Conservation (phyloP, 1,284 basidiomycete species). For the Tilletia indica region DNA sequence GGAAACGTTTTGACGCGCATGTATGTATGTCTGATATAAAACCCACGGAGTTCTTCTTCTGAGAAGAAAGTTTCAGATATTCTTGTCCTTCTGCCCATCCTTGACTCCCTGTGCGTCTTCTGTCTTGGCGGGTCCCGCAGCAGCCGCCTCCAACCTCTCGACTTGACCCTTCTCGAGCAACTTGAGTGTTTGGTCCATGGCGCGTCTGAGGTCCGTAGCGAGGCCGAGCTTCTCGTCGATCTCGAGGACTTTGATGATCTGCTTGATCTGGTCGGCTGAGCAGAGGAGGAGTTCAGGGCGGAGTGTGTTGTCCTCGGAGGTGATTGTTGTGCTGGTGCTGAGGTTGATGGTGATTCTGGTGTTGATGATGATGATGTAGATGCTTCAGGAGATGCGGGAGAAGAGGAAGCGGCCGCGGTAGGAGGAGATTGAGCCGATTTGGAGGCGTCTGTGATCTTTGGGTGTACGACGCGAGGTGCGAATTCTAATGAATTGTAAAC, state of each 20-base stretch:
- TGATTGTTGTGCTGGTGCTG: background rate
- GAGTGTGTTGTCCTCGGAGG: background rate
- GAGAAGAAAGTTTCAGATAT: too few relatives aligned
- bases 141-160: background rate
- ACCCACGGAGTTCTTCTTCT: too few relatives aligned
- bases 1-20: too few relatives aligned
- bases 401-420: background rate
- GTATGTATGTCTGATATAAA: too few relatives aligned
- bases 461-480: slow-evolving; percentile 8
- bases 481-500: slow-evolving; percentile 18
- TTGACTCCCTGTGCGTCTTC: too few relatives aligned
- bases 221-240: slow-evolving; percentile 26
- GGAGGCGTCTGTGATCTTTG: background rate
- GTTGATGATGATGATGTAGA: background rate
- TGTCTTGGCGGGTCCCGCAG: too few relatives aligned
- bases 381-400: background rate
- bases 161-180: slow-evolving; percentile 3
- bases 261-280: slow-evolving; percentile 4
- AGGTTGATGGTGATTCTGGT: background rate
- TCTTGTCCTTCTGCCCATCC: too few relatives aligned
- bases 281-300: slow-evolving; percentile 23
- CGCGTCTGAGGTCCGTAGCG: slow-evolving; percentile 26
- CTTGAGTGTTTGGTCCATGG: slow-evolving; percentile 25
- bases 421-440: background rate
- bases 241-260: slow-evolving; percentile 20